Conservation (phyloP, 495 filamentous ascomycete genomes). For the Pseudoneurospora amorphoporcata region DNA sequence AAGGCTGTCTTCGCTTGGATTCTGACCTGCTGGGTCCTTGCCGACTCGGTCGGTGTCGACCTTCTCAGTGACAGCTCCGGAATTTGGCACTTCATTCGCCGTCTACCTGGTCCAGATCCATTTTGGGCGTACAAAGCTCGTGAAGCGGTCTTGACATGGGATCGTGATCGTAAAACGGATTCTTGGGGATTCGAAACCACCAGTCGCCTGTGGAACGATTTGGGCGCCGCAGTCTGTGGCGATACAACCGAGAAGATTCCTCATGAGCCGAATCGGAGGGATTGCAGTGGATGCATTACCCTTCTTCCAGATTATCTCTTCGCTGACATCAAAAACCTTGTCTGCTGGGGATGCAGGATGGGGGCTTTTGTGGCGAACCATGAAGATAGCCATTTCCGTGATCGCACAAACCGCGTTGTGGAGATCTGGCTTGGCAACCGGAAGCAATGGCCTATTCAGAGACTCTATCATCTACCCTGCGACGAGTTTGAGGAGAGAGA, state of each 20-base stretch:
- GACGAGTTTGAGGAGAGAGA: neutral
- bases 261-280: neutral
- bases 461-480: neutral
- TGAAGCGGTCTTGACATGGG: constrained; percentile 7
- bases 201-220: constrained; percentile 5
- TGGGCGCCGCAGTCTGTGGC: constrained; percentile 14
- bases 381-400: constrained; percentile 17
- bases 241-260: constrained; percentile 4
- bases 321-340: neutral
- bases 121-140: constrained; percentile 20
- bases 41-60: constrained; percentile 15
- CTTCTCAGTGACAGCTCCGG: constrained; percentile 15
- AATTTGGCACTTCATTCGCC: constrained; percentile 15
- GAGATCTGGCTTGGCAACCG: neutral
- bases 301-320: constrained; percentile 1
- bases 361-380: constrained; percentile 1
- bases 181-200: neutral
- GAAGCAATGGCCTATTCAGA: neutral
- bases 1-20: constrained; percentile 13
- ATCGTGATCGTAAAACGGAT: neutral
- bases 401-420: constrained; percentile 1
- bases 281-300: constrained; percentile 5
- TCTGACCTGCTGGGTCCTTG: neutral
- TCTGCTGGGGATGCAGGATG: constrained; percentile 18
- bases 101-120: constrained; percentile 15